phyloP scores from a whole-genome alignment of 75 land plant species.

The Cryptomeria japonica region DNA sequence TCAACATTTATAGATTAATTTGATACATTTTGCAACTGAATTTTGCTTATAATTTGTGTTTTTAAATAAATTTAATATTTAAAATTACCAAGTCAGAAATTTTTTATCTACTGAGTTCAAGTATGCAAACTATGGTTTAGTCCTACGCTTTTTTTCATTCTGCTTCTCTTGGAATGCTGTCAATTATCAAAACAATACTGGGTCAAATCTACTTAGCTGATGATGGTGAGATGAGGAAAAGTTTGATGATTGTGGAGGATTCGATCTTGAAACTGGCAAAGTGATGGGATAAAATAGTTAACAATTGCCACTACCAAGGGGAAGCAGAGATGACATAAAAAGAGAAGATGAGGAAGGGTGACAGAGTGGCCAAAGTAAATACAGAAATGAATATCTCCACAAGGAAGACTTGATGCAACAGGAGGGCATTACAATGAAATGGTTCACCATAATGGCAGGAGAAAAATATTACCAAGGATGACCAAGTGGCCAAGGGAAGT shows the following conservation, averaged over 20 bases:
- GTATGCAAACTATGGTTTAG: too few relatives aligned
- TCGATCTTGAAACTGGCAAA: background rate
- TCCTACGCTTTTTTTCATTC: too few relatives aligned
- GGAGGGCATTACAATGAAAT: background rate
- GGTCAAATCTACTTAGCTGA: background rate
- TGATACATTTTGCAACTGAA: too few relatives aligned
- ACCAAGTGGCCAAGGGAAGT: background rate
- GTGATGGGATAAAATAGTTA: background rate
- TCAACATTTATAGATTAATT: too few relatives aligned
- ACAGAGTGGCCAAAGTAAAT: background rate
- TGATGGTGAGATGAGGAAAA: background rate
- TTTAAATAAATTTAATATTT: too few relatives aligned
- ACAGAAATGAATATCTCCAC: background rate
- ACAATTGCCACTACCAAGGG: background rate
- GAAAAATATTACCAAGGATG: too few relatives aligned
- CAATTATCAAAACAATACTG: background rate
- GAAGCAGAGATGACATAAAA: background rate
- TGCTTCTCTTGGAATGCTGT: background rate
- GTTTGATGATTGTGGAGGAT: background rate
- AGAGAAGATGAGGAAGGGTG: background rate
- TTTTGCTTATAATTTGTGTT: too few relatives aligned
- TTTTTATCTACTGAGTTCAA: too few relatives aligned
- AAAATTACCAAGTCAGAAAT: too few relatives aligned
- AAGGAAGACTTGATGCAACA: background rate
- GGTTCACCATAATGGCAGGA: background rate